Conservation (phyloP, 495 filamentous ascomycete species). For the Chaetomium fimeti region DNA sequence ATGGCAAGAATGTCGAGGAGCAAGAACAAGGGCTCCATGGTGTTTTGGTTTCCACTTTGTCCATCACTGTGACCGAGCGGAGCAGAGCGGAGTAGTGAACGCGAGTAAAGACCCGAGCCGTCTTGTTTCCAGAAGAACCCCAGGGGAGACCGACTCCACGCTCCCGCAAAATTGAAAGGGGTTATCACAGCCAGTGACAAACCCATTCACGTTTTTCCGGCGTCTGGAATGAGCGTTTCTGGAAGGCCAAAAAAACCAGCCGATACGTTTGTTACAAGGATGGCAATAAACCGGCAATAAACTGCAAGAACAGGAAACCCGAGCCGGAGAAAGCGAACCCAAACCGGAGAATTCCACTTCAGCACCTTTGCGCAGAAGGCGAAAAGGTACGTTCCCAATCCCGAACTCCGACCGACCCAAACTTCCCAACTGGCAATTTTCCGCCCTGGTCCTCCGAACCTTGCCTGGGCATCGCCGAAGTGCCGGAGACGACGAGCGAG, state of each 20-base stretch:
- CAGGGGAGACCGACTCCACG: neutral
- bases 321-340: neutral
- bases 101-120: neutral
- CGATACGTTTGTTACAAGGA: neutral
- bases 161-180: neutral
- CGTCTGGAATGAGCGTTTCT: neutral
- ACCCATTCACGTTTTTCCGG: neutral
- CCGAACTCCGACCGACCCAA: neutral
- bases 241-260: too few species aligned
- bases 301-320: neutral
- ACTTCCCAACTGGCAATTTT: neutral
- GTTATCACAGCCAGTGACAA: neutral
- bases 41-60: neutral
- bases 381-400: neutral
- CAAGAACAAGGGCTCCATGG: neutral
- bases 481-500: slow-evolving; percentile 5
- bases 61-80: neutral
- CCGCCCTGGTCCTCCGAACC: neutral
- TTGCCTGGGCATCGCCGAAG: neutral
- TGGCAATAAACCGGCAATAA: slow-evolving; percentile 2
- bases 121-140: neutral
- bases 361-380: neutral
- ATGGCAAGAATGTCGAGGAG: slow-evolving; percentile 7
- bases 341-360: neutral
- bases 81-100: neutral